Base-by-base conservation (phyloP, 1,284 basidiomycete species). In the Mycosarcoma maydis region DNA sequence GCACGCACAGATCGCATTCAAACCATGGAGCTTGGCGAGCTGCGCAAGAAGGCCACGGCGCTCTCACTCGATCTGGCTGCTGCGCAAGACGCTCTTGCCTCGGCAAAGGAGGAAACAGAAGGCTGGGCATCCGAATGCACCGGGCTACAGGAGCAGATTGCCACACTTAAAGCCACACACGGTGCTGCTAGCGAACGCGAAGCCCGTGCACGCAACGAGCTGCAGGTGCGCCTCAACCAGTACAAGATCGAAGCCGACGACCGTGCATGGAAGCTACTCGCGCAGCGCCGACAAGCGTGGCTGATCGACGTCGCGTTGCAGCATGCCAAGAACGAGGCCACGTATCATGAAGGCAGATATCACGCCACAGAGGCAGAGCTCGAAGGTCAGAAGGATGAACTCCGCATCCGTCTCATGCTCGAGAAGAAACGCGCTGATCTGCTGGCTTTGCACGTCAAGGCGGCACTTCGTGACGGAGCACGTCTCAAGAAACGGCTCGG, bases 241-340 rank as follows among this genome's bases (percentile, higher is more conserved):
- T 65, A 65, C 57, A 66, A 71, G 53, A 53, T 61, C 50, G 61
- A 66, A 24, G 52, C 61, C n/a, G 58, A 71, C 20, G 68, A 71
- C 11, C 44, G 61, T 3, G 53, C 61, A 2, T 66, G 61, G 61
- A 60, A 57, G 50, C 30, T 71, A 40, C 53, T 66, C 20, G 20
- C 43, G 4, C 51, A 61, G 49, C 42, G 47, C 14, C 41, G 49
- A 8, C 61, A 58, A n/a, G 34, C 47, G 19, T 53, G 40, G 38
- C 40, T 61, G 16, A 48, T 61, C 39, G 55, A 66, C 14, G 50
- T 52, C 3, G 61, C 62, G 9, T 51, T 71, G 3, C 56, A 57
- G 36, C 57, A 65, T 29, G 56, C 61, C 26, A 71, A 61, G 57
- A 71, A 71, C 47, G 61, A 71, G 26, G 61, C 54, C 0, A 60